Conservation (phyloP, 208 protist species). For the Novymonas esmeraldas region DNA sequence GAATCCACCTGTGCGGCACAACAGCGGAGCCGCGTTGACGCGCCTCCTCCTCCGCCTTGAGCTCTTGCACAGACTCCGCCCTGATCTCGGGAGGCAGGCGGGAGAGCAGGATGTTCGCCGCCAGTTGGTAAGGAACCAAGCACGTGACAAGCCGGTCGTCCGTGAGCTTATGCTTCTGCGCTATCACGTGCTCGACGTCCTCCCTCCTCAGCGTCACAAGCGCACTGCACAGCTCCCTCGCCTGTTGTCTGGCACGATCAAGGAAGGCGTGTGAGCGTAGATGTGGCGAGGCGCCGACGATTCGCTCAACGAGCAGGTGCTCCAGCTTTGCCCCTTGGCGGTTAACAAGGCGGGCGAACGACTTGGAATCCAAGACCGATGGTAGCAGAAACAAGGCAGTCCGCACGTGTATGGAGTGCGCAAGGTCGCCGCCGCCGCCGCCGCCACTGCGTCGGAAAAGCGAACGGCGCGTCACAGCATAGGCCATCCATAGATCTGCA, state of each 20-base stretch:
- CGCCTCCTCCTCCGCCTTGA: slow-evolving; percentile 57
- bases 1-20: slow-evolving; percentile 51
- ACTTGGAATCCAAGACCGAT: slow-evolving; percentile 74
- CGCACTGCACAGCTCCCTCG: slow-evolving; percentile 33
- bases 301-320: slow-evolving; percentile 33
- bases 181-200: slow-evolving; percentile 63
- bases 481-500: too few relatives aligned
- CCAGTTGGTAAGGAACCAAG: slow-evolving; percentile 88
- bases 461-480: too few relatives aligned
- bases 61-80: slow-evolving; percentile 50
- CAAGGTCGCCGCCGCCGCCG: too few relatives aligned
- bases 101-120: slow-evolving; percentile 80
- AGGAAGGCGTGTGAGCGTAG: slow-evolving; percentile 52
- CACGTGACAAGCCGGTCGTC: slow-evolving; percentile 75
- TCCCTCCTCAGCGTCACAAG: slow-evolving; percentile 53
- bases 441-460: too few relatives aligned
- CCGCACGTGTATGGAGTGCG: too few relatives aligned
- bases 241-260: slow-evolving; percentile 30
- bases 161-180: slow-evolving; percentile 63
- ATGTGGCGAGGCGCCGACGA: slow-evolving; percentile 21
- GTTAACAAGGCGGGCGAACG: slow-evolving; percentile 69
- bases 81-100: slow-evolving; percentile 56
- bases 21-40: neutral
- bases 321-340: slow-evolving; percentile 41
- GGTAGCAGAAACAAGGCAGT: slow-evolving; percentile 65